Evolutionary conservation across 179 eudicot genomes (phyloP).

Genomic region (Beta lomatogona): DNA sequence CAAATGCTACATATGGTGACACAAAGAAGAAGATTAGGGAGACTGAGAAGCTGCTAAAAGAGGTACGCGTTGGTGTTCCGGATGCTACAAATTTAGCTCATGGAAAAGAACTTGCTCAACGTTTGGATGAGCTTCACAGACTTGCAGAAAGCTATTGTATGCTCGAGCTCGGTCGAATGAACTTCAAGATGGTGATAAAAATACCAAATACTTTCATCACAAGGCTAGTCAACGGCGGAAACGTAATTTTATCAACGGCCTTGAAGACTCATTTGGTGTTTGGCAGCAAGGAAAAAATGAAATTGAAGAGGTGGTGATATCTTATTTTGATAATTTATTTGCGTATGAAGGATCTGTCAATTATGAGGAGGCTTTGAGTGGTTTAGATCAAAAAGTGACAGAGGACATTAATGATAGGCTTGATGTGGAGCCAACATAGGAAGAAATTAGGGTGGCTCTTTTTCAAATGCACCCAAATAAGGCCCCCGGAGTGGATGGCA

Average conservation of each 20-base stretch:
- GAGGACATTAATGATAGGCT: neutral
- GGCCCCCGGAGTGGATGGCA: neutral
- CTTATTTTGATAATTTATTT: neutral
- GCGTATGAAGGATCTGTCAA: neutral
- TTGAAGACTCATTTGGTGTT: neutral
- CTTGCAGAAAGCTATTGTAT: neutral
- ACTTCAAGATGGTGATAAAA: neutral
- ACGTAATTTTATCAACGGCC: neutral
- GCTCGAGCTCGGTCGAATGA: neutral
- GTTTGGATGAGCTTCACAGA: neutral
- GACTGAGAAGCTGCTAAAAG: too few relatives aligned
- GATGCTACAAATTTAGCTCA: too few relatives aligned
- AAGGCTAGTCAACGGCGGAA: neutral
- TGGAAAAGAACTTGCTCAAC: too few relatives aligned
- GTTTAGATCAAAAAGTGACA: neutral
- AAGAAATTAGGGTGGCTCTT: neutral
- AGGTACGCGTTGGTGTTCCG: too few relatives aligned
- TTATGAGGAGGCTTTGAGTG: neutral
- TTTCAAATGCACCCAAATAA: neutral
- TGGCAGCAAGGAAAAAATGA: neutral
- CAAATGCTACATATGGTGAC: too few relatives aligned
- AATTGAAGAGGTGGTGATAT: accelerated
- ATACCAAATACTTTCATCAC: neutral
- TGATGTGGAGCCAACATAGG: neutral
- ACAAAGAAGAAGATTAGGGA: too few relatives aligned